A percentile compares a stretch with the other conserved stretches of the same genome.
These are phyloP conservation scores for Pistacia vera DNA, from an alignment of 345 rosid genomes.

Conservation along the genomic window DNA sequence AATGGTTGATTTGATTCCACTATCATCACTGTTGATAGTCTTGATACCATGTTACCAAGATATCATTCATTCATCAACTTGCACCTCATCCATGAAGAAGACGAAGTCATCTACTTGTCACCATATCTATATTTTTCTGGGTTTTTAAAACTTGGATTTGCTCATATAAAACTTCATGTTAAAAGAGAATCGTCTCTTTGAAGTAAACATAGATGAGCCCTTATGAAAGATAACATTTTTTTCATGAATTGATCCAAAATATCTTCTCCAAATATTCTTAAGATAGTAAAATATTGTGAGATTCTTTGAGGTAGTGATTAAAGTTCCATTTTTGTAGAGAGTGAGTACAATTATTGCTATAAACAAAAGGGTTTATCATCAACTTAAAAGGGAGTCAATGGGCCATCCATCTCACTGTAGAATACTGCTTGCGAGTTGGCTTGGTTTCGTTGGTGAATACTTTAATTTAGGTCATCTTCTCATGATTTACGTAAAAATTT, in stretches of 20 bases:
- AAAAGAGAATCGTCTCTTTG: too few relatives aligned
- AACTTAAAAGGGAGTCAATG: background rate
- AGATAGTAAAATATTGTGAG: background rate
- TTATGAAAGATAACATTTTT: too few relatives aligned
- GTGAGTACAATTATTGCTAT: background rate
- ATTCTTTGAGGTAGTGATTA: background rate
- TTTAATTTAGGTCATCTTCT: background rate
- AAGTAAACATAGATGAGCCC: too few relatives aligned
- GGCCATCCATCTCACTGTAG: background rate
- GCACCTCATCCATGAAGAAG: background rate
- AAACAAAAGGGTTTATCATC: background rate
- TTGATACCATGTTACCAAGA: background rate
- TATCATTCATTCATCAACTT: background rate
- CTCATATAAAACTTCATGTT: too few relatives aligned
- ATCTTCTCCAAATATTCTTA: too few relatives aligned
- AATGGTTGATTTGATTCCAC: slow-evolving; percentile 15
- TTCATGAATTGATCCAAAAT: too few relatives aligned
- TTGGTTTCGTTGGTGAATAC: background rate
- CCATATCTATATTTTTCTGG: background rate
- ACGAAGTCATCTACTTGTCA: background rate
- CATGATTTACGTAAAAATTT: background rate
- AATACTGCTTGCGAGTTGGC: background rate
- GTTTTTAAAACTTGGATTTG: too few relatives aligned
- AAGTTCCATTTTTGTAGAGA: background rate
- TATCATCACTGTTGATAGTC: background rate